Evolutionary conservation across 768 basidiomycete genomes (phyloP).

Genomic region (Panaeolus cyanescens): DNA sequence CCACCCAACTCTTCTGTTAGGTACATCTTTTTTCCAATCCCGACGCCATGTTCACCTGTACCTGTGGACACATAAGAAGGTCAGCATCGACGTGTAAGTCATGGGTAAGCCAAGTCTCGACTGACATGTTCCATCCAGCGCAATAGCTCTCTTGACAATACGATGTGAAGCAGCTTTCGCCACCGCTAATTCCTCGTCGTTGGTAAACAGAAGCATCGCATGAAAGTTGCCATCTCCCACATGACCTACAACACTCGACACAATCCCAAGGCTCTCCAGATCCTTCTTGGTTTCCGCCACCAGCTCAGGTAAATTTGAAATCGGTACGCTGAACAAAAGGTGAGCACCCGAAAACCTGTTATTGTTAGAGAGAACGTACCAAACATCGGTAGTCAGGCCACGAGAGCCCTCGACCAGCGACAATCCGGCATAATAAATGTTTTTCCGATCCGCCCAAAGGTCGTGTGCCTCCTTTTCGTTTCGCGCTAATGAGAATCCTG

Average conservation of each 20-base stretch:
- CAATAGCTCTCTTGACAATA: conserved; percentile 69
- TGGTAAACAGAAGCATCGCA: conserved; percentile 57
- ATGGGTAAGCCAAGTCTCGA: background rate
- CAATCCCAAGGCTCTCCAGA: conserved; percentile 52
- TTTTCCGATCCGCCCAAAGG: conserved; percentile 76
- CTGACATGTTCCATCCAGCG: conserved; percentile 74
- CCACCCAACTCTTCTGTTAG: conserved; percentile 77
- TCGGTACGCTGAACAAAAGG: conserved; percentile 47
- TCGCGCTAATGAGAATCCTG: conserved; percentile 65
- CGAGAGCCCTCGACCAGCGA: conserved; percentile 57
- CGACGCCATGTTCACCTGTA: conserved; percentile 85
- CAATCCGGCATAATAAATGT: conserved; percentile 57
- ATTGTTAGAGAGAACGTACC: conserved; percentile 38
- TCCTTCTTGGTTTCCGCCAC: conserved; percentile 75
- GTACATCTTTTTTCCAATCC: conserved; percentile 80
- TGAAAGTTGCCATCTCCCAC: conserved; percentile 68
- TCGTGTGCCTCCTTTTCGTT: conserved; percentile 64
- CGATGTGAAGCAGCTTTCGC: conserved; percentile 51
- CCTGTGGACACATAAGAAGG: background rate
- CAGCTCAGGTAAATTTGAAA: conserved; percentile 64
- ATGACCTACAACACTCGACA: conserved; percentile 70
- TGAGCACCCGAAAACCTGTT: too few species aligned
- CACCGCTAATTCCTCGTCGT: conserved; percentile 48
- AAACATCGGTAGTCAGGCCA: conserved; percentile 78
- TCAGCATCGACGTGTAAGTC: background rate